These are phyloP conservation scores for Globisporangium cylindrosporum DNA, from an alignment of 352 stramenopile species.

Conservation along the genomic window DNA sequence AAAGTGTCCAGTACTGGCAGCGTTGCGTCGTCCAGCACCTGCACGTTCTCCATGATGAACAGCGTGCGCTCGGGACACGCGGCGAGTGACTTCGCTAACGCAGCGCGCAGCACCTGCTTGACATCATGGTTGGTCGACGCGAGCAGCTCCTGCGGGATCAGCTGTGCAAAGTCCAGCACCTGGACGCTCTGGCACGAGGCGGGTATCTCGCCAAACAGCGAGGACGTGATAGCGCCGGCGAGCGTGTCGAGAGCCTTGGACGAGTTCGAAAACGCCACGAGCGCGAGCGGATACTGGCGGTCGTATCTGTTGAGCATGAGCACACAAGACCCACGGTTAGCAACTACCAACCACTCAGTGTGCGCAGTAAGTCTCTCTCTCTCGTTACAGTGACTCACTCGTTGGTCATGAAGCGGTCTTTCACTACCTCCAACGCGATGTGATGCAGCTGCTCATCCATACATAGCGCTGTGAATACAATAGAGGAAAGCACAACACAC, in stretches of 20 bases:
- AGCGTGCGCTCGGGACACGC: slow-evolving; percentile 49
- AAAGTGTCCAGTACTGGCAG: slow-evolving; percentile 67
- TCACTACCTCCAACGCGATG: slow-evolving; percentile 33
- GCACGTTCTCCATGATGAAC: slow-evolving; percentile 51
- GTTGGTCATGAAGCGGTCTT: slow-evolving; percentile 43
- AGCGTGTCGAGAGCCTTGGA: slow-evolving; percentile 17
- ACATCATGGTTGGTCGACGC: slow-evolving; percentile 42
- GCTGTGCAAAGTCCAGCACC: slow-evolving; percentile 25
- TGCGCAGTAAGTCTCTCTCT: not conserved
- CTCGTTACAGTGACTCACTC: slow-evolving; percentile 26
- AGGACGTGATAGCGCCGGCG: slow-evolving; percentile 4
- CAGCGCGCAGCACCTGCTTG: slow-evolving; percentile 39
- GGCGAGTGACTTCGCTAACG: slow-evolving; percentile 31
- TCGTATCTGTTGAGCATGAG: slow-evolving; percentile 25
- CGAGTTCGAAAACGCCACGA: slow-evolving; percentile 55
- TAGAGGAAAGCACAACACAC: not conserved
- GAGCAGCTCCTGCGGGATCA: slow-evolving; percentile 19
- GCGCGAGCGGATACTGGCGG: slow-evolving; percentile 41
- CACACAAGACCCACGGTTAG: not conserved
- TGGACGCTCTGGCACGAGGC: slow-evolving; percentile 7
- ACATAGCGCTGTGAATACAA: slow-evolving; percentile 16
- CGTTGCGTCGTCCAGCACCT: slow-evolving; percentile 37
- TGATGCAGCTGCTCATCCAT: slow-evolving; percentile 28
- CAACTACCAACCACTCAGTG: not conserved
- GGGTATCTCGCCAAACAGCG: slow-evolving; percentile 9